Evolutionary conservation across 768 basidiomycete species (phyloP).

Genomic region (Brasilioporus rufonigricans): DNA sequence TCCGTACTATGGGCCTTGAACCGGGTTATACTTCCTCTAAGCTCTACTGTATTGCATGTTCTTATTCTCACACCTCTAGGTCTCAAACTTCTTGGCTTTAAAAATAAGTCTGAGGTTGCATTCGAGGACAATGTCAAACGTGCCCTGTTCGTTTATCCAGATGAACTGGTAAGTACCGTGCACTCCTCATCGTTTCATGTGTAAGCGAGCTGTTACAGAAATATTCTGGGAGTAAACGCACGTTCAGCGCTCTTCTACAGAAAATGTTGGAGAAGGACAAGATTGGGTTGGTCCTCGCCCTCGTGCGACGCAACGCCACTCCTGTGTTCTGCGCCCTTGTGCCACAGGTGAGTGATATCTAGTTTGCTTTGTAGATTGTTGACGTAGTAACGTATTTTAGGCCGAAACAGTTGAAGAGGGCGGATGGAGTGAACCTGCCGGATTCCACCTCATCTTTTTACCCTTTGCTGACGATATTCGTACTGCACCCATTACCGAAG

Average conservation of each 20-base stretch:
- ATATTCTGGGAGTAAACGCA: conserved; percentile 89
- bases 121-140: conserved; percentile 94
- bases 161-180: conserved; percentile 62
- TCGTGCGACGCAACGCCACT: conserved; percentile 67
- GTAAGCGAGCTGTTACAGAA: conserved; percentile 36
- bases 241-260: conserved; percentile 84
- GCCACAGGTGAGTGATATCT: conserved; percentile 63
- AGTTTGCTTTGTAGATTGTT: neutral
- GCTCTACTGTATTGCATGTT: neutral
- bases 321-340: conserved; percentile 83
- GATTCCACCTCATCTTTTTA: conserved; percentile 90
- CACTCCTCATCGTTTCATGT: neutral
- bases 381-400: conserved; percentile 35
- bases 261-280: conserved; percentile 79
- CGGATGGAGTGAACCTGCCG: conserved; percentile 81
- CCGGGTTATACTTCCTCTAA: conserved; percentile 49
- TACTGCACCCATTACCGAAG: conserved; percentile 65
- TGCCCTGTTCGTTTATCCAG: conserved; percentile 87
- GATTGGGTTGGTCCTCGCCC: conserved; percentile 72
- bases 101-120: conserved; percentile 60
- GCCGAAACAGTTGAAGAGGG: conserved; percentile 67
- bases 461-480: conserved; percentile 96
- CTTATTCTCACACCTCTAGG: conserved; percentile 39
- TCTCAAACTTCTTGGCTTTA: conserved; percentile 92
- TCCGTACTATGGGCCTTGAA: conserved; percentile 76